Conservation (phyloP, 2,329 filamentous ascomycete species). For the Trichoderma citrinoviride region DNA sequence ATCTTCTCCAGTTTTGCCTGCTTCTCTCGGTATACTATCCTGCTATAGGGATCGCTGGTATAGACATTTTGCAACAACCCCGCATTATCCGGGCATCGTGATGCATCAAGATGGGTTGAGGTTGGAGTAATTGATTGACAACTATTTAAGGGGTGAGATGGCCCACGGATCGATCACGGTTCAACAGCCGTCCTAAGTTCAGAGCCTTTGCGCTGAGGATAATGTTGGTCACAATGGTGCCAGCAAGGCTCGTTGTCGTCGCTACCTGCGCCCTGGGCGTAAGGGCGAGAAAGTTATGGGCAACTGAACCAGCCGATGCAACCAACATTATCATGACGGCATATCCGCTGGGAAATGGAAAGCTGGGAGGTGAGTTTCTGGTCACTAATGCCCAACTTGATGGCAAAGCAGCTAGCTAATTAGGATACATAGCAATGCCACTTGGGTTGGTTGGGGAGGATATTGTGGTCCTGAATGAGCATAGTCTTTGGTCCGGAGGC, state of each 20-base stretch:
- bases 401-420: background rate
- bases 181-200: background rate
- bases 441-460: conserved; percentile 23
- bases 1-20: background rate
- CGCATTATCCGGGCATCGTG: background rate
- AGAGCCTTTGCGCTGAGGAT: background rate
- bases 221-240: background rate
- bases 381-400: background rate
- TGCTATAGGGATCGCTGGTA: background rate
- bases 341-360: conserved; percentile 26
- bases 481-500: conserved; percentile 26
- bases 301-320: conserved; percentile 11
- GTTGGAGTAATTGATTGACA: background rate
- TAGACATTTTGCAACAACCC: background rate
- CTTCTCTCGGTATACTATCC: background rate
- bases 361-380: conserved; percentile 22
- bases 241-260: background rate
- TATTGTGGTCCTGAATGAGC: conserved; percentile 21
- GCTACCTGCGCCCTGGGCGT: conserved; percentile 4
- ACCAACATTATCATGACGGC: conserved; percentile 24
- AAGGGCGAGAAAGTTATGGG: conserved; percentile 7
- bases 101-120: background rate
- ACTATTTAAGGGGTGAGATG: background rate
- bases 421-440: conserved; percentile 21
- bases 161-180: background rate